Conservation (phyloP, 2,329 filamentous ascomycete species). For the Apiospora rasikravindrae region DNA sequence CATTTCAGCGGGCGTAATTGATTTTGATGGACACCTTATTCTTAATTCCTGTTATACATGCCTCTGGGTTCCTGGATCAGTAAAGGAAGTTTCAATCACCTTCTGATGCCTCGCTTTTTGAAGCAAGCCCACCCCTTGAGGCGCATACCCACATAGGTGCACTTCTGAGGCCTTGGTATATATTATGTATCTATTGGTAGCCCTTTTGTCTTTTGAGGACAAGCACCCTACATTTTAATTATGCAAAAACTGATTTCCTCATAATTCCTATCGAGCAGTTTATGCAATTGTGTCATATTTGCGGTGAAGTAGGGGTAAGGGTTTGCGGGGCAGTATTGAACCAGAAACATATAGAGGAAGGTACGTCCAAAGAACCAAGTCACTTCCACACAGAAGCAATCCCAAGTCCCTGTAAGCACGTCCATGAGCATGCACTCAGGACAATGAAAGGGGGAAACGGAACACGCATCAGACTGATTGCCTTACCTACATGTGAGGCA, state of each 20-base stretch:
- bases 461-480: too few species aligned
- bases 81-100: not conserved
- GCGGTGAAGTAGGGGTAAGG: not conserved
- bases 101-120: not conserved
- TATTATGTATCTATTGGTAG: not conserved
- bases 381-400: not conserved
- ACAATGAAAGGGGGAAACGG: too few species aligned
- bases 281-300: not conserved
- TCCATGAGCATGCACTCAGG: too few species aligned
- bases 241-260: not conserved
- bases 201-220: not conserved
- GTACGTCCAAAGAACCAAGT: not conserved
- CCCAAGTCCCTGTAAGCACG: too few species aligned
- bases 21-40: conserved; percentile 9
- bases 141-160: not conserved
- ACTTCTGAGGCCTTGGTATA: too few species aligned
- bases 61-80: not conserved
- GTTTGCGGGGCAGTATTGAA: not conserved
- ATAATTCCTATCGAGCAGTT: not conserved
- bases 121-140: not conserved
- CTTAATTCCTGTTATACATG: not conserved
- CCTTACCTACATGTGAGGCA: too few species aligned
- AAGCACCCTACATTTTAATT: not conserved
- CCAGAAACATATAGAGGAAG: not conserved
- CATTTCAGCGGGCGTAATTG: conserved; percentile 17